These are phyloP conservation scores for Xylariales sp. DNA, from an alignment of 2,329 filamentous ascomycete species.

Conservation along the genomic window DNA sequence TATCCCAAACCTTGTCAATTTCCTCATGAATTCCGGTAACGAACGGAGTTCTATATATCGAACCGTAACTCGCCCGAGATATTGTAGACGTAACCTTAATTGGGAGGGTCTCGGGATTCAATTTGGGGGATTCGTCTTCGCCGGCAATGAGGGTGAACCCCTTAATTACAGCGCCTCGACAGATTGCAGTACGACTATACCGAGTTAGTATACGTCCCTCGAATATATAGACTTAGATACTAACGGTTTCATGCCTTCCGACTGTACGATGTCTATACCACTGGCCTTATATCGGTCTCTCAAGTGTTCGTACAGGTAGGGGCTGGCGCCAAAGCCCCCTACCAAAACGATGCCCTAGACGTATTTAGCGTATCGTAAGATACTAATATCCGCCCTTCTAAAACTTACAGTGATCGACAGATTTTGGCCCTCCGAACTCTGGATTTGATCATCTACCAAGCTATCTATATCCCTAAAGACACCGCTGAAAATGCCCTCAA, in stretches of 20 bases:
- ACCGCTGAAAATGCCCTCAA: constrained; percentile 11
- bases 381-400: not conserved
- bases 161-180: constrained; percentile 16
- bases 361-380: not conserved
- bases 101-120: constrained; percentile 1
- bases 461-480: constrained; percentile 19
- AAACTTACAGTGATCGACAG: constrained; percentile 17
- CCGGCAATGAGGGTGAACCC: constrained; percentile 15
- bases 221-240: not conserved
- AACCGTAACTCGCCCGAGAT: constrained; percentile 25
- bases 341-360: constrained; percentile 25
- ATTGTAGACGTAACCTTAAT: constrained; percentile 16
- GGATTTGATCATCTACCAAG: constrained; percentile 23
- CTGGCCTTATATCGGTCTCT: constrained; percentile 3
- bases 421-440: constrained; percentile 9
- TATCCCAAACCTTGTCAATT: constrained; percentile 20
- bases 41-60: not conserved
- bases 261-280: constrained; percentile 21
- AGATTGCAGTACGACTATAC: constrained; percentile 18
- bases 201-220: not conserved
- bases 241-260: constrained; percentile 22
- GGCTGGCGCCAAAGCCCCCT: constrained; percentile 20
- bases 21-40: not conserved
- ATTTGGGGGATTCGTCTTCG: not conserved
- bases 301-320: constrained; percentile 24